Evolutionary conservation across 169 alveolate genomes (phyloP).

Genomic region (Pseudocohnilembus persalinus): DNA sequence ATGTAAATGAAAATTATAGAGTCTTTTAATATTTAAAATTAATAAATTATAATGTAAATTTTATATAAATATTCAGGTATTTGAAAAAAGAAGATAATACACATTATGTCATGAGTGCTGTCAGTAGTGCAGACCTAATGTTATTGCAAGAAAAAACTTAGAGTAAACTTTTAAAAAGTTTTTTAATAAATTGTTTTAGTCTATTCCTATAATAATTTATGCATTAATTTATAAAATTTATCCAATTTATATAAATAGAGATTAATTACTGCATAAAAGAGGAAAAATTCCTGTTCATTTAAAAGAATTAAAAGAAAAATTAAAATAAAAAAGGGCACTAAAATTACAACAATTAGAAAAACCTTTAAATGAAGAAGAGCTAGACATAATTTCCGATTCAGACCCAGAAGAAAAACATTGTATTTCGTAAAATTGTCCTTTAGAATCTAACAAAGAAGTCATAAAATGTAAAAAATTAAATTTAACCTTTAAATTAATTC

Average conservation of each 20-base stretch:
- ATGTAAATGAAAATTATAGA: neutral
- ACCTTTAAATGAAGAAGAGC: neutral
- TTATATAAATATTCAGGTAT: neutral
- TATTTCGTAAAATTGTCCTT: too few relatives aligned
- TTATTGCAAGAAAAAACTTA: neutral
- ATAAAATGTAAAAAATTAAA: too few relatives aligned
- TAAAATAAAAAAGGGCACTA: neutral
- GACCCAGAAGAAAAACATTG: neutral
- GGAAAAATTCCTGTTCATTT: neutral
- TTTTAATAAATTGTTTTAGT: too few relatives aligned
- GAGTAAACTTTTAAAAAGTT: neutral
- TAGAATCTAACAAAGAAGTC: too few relatives aligned
- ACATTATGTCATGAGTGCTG: neutral
- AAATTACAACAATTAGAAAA: neutral
- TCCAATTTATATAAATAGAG: neutral
- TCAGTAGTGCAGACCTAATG: neutral
- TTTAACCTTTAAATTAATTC: too few relatives aligned
- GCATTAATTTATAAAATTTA: neutral
- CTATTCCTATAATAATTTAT: too few relatives aligned
- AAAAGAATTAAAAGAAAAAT: neutral
- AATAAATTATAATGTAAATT: too few relatives aligned
- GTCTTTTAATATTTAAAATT: too few relatives aligned
- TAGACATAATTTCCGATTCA: neutral
- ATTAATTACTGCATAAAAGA: neutral
- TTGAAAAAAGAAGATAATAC: neutral